Evolutionary conservation across 805 yeast species (phyloP).

Genomic region (Starmerella powellii): DNA sequence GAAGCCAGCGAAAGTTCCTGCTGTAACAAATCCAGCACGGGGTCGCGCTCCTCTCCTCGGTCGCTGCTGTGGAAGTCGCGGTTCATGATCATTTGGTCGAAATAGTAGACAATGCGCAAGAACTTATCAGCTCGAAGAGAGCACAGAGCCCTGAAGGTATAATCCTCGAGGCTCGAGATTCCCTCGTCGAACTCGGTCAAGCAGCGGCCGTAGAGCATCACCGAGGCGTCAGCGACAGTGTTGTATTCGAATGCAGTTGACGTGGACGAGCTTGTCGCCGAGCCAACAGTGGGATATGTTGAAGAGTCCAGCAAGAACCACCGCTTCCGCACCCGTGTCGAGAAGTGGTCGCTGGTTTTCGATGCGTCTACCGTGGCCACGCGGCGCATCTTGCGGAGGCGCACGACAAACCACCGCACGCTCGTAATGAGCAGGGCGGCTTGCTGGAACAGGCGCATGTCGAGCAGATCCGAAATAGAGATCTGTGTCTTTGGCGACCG

Average conservation of each 20-base stretch:
- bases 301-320: conserved; percentile 27
- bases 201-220: conserved; percentile 18
- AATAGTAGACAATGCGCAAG: conserved; percentile 40
- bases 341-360: conserved; percentile 6
- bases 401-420: conserved; percentile 42
- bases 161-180: conserved; percentile 21
- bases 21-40: conserved; percentile 41
- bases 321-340: conserved; percentile 22
- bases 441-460: conserved; percentile 39
- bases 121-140: conserved; percentile 49
- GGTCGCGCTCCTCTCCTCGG: conserved; percentile 51
- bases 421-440: conserved; percentile 44
- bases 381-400: conserved; percentile 44
- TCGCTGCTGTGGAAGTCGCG: conserved; percentile 41
- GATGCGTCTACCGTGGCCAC: conserved; percentile 1
- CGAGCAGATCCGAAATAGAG: conserved; percentile 43
- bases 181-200: conserved; percentile 26
- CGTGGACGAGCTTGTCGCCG: not conserved
- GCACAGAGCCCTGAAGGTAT: conserved; percentile 27
- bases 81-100: conserved; percentile 38
- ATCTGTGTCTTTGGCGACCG: conserved; percentile 19
- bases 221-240: conserved; percentile 2
- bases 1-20: conserved; percentile 38
- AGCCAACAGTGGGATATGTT: not conserved
- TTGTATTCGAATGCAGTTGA: not conserved